Evolutionary conservation across 306 rosid genomes (phyloP).

Genomic region (Prunus campanulata): DNA sequence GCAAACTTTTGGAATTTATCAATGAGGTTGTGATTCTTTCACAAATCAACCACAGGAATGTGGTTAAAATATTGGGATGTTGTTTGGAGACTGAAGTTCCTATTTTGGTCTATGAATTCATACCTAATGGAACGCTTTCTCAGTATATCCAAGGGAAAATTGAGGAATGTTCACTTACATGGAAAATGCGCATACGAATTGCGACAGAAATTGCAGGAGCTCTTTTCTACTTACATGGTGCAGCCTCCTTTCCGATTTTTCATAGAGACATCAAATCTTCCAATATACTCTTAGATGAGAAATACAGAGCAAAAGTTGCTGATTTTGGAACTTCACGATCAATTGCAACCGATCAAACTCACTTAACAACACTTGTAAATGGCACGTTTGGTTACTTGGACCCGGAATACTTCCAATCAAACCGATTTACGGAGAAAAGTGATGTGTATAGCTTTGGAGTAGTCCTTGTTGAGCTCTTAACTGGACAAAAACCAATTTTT

Average conservation of each 20-base stretch:
- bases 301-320: slow-evolving; percentile 13
- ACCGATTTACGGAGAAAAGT: slow-evolving; percentile 14
- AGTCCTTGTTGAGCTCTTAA: slow-evolving; percentile 12
- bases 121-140: no score
- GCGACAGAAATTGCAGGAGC: no score
- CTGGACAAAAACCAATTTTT: slow-evolving; percentile 12
- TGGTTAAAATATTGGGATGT: no score
- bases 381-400: slow-evolving; percentile 24
- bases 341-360: slow-evolving; percentile 9
- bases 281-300: slow-evolving; percentile 7
- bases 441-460: slow-evolving; percentile 23
- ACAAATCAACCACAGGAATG: no score
- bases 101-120: no score
- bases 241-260: slow-evolving; percentile 8
- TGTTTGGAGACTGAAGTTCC: no score
- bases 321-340: slow-evolving; percentile 24
- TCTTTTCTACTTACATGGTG: slow-evolving; percentile 17
- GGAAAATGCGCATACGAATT: no score
- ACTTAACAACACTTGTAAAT: slow-evolving; percentile 9
- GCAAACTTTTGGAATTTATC: no score
- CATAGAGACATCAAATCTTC: slow-evolving; percentile 25
- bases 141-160: background rate
- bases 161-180: no score
- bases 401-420: slow-evolving; percentile 15
- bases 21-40: no score